Evolutionary conservation across 1,284 basidiomycete species (phyloP).

Genomic region (Ustilago hordei): DNA sequence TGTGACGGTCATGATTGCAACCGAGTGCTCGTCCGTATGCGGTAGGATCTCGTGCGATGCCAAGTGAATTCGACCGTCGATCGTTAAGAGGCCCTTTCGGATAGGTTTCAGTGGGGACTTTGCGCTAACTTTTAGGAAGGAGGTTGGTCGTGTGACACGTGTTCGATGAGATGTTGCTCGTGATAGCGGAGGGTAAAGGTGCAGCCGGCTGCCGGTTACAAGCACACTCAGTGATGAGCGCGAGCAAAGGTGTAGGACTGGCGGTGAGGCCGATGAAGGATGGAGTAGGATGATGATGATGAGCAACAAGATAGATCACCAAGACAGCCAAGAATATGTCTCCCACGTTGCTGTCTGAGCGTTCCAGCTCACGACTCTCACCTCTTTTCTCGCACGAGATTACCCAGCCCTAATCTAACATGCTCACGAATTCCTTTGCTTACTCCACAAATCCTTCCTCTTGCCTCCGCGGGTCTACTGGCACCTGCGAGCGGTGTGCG

Average conservation of each 20-base stretch:
- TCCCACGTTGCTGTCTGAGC: not conserved
- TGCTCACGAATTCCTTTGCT: not conserved
- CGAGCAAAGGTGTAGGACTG: not conserved
- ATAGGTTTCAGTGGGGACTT: too few species aligned
- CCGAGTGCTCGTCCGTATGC: too few species aligned
- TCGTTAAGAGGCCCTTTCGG: too few species aligned
- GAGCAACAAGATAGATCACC: not conserved
- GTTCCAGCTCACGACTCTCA: conserved; percentile 21
- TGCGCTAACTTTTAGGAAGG: too few species aligned
- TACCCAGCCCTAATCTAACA: not conserved
- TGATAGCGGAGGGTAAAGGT: too few species aligned
- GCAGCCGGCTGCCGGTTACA: not conserved
- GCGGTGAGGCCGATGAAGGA: not conserved
- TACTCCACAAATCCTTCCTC: not conserved
- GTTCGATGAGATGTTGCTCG: not conserved
- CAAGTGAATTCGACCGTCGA: too few species aligned
- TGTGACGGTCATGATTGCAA: not conserved
- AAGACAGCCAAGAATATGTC: not conserved
- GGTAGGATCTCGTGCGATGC: too few species aligned
- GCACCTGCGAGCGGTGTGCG: too few species aligned
- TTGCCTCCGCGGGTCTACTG: not conserved
- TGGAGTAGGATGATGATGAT: not conserved
- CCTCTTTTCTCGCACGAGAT: conserved; percentile 19
- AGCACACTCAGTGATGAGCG: not conserved
- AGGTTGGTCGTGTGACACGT: conserved; percentile 2